Evolutionary conservation across 345 rosid species (phyloP).

Genomic region (Dimocarpus longan): DNA sequence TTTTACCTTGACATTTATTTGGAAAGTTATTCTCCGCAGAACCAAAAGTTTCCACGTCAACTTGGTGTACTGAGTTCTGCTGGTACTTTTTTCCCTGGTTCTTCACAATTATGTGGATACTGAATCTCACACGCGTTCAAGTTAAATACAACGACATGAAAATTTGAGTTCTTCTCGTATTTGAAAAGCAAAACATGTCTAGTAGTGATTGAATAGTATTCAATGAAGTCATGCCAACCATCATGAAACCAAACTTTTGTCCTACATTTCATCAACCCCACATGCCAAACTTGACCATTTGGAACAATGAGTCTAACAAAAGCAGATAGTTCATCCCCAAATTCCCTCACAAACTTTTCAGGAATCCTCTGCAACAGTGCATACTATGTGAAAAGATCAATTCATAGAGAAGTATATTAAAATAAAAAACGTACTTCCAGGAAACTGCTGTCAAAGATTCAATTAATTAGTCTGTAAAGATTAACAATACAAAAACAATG

Average conservation of each 20-base stretch:
- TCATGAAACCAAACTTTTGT: conserved; percentile 40
- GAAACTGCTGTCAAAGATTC: no score
- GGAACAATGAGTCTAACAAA: conserved; percentile 34
- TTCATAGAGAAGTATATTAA: neutral
- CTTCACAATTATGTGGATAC: conserved; percentile 32
- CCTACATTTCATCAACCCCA: conserved; percentile 29
- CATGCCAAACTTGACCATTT: conserved; percentile 39
- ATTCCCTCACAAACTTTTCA: conserved; percentile 31
- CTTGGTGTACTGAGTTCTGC: neutral
- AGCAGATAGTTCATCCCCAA: conserved; percentile 36
- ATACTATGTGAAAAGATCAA: no score
- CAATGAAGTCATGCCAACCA: conserved; percentile 42
- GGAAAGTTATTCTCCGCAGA: no score
- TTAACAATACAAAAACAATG: neutral
- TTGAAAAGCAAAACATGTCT: conserved; percentile 40
- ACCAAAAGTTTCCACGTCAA: neutral
- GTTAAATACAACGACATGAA: conserved; percentile 37
- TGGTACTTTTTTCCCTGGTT: conserved; percentile 14
- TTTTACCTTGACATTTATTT: no score
- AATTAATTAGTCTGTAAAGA: neutral
- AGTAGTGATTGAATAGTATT: conserved; percentile 34
- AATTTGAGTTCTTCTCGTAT: conserved; percentile 37
- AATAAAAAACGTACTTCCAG: neutral
- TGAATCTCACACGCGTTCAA: conserved; percentile 39
- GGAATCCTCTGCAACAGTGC: conserved; percentile 41